Evolutionary conservation across 257 asterid species (phyloP).

Genomic region (Ligustrum vulgare): DNA sequence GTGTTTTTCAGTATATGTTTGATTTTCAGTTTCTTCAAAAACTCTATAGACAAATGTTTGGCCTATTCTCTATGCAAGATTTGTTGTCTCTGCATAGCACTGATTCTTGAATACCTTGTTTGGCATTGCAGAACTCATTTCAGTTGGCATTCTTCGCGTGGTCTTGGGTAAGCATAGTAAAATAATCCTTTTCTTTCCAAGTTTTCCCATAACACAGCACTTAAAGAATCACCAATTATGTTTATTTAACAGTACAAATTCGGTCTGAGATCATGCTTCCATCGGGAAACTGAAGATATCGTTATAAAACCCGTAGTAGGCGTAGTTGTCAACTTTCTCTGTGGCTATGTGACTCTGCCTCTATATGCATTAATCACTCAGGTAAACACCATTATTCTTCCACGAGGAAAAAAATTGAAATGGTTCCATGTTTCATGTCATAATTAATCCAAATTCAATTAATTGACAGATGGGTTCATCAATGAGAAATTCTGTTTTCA

Average conservation of each 20-base stretch:
- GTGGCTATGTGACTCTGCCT: conserved; percentile 78
- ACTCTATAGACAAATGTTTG: background rate
- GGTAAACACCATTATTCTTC: conserved; percentile 26
- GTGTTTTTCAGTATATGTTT: background rate
- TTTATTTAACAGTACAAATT: conserved; percentile 46
- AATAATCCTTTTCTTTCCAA: background rate
- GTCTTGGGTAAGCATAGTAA: conserved; percentile 57
- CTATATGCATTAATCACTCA: conserved; percentile 70
- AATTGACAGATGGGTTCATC: conserved; percentile 65
- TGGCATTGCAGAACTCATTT: conserved; percentile 65
- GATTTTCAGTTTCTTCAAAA: background rate
- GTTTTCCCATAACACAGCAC: background rate
- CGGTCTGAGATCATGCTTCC: conserved; percentile 71
- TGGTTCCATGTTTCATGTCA: background rate
- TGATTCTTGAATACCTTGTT: conserved; percentile 3
- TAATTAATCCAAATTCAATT: background rate
- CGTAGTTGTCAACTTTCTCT: conserved; percentile 57
- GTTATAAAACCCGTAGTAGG: conserved; percentile 53
- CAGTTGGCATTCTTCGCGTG: conserved; percentile 74
- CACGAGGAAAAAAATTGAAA: background rate
- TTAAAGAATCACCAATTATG: background rate
- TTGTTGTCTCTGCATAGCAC: background rate
- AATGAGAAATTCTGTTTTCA: conserved; percentile 51
- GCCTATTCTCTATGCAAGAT: background rate
- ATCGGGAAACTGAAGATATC: conserved; percentile 51